Percentiles rank a stretch among this genome's conserved stretches.
Evolutionary conservation across 768 basidiomycete species (phyloP).

Genomic region (Lentinula detonsa): DNA sequence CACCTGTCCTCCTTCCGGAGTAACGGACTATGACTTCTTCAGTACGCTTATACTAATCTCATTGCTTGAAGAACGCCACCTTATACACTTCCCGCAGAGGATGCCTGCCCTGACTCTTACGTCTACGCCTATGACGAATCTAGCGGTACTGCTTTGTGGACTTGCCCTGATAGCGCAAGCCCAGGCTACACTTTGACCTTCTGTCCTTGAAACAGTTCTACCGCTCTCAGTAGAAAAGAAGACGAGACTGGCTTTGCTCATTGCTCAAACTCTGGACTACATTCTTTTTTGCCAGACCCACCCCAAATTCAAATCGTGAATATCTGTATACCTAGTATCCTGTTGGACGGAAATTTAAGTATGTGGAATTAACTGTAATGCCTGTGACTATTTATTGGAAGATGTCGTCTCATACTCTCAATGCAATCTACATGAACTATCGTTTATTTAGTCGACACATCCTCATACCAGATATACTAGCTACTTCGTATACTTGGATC

Average conservation of each 20-base stretch:
- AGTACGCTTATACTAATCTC: background rate
- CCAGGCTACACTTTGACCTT: slow-evolving; percentile 31
- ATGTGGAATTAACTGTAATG: too few relatives aligned
- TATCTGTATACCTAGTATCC: too few relatives aligned
- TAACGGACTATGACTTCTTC: background rate
- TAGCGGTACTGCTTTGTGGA: slow-evolving; percentile 40
- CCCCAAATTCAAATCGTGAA: too few relatives aligned
- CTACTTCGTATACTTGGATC: too few relatives aligned
- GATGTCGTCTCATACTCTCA: too few relatives aligned
- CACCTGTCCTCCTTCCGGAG: slow-evolving; percentile 37
- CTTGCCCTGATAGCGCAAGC: slow-evolving; percentile 21
- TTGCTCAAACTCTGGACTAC: background rate
- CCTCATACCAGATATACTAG: too few relatives aligned
- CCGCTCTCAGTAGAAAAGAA: background rate
- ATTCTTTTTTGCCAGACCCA: background rate
- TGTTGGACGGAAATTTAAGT: too few relatives aligned
- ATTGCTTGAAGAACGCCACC: background rate
- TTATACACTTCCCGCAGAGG: slow-evolving; percentile 17
- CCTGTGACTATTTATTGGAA: too few relatives aligned
- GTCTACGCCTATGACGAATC: slow-evolving; percentile 41
- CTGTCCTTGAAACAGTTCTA: slow-evolving; percentile 17
- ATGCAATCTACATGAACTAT: too few relatives aligned
- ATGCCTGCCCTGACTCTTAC: slow-evolving; percentile 29
- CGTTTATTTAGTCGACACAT: too few relatives aligned
- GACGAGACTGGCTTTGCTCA: too few relatives aligned